These are phyloP conservation scores for Artemisia tridentata DNA, from an alignment of 129 eudicot species.

Conservation along the genomic window DNA sequence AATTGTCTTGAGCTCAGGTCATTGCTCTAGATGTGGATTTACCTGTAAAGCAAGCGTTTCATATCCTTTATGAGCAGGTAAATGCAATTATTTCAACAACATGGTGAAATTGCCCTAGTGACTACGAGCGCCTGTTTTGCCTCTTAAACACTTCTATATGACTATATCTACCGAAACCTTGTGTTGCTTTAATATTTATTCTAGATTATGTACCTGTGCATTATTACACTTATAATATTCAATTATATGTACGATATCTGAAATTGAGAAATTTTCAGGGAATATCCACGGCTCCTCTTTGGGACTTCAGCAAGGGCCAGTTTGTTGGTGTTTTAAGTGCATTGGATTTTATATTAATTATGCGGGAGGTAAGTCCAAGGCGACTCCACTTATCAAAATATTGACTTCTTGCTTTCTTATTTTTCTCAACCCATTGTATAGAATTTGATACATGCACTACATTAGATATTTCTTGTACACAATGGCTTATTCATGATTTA, in stretches of 20 bases:
- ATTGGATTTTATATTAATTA: constrained; percentile 80
- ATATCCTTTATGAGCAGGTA: constrained; percentile 95
- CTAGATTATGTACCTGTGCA: neutral
- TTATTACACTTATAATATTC: constrained; percentile 16
- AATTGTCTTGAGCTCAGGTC: constrained; percentile 38
- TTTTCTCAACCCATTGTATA: neutral
- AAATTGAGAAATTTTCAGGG: constrained; percentile 58
- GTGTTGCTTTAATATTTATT: neutral
- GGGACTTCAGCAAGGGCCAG: constrained; percentile 76
- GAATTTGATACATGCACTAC: no score
- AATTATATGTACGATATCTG: constrained; percentile 28
- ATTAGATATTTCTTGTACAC: neutral
- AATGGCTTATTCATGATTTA: neutral
- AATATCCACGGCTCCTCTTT: constrained; percentile 73
- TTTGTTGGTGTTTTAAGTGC: constrained; percentile 93
- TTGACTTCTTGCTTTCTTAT: neutral
- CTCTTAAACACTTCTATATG: constrained; percentile 11
- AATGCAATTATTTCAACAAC: constrained; percentile 1
- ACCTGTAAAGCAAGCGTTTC: constrained; percentile 97
- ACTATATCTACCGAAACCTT: neutral
- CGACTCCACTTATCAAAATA: constrained; percentile 19
- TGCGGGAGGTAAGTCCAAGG: constrained; percentile 70
- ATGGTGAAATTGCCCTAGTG: neutral
- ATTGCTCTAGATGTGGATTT: constrained; percentile 83
- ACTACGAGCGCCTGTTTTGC: constrained; percentile 6